Evolutionary conservation across 305 asterid genomes (phyloP).

Genomic region (Rubia balearica): DNA sequence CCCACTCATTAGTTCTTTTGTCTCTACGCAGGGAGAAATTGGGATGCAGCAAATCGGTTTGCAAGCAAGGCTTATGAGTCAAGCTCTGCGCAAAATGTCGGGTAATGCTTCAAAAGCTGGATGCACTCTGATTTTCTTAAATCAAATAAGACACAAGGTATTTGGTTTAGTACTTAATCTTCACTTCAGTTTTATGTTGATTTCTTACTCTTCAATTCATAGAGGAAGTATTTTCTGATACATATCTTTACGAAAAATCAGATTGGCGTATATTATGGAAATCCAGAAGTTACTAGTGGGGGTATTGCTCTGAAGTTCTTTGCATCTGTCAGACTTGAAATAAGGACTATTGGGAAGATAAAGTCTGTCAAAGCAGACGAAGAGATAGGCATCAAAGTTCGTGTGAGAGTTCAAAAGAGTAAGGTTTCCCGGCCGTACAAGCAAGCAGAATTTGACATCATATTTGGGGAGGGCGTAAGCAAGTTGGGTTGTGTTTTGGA

Average conservation of each 20-base stretch:
- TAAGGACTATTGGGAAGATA: slow-evolving; percentile 93
- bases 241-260: slow-evolving; percentile 27
- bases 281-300: slow-evolving; percentile 99
- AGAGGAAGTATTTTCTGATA: slow-evolving; percentile 12
- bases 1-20: slow-evolving; percentile 9
- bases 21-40: slow-evolving; percentile 74
- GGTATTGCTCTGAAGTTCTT: slow-evolving; percentile 97
- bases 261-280: slow-evolving; percentile 98
- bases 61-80: slow-evolving; percentile 99
- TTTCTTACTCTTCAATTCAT: too few species aligned
- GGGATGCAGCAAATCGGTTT: slow-evolving; percentile 99
- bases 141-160: slow-evolving; percentile 98
- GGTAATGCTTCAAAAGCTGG: slow-evolving; percentile 99
- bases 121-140: slow-evolving; percentile 88
- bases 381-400: slow-evolving; percentile 88
- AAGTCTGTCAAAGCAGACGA: slow-evolving; percentile 97
- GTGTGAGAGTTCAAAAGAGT: slow-evolving; percentile 98
- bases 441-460: slow-evolving; percentile 97
- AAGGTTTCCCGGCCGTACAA: slow-evolving; percentile 99
- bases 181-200: not conserved
- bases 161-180: not conserved
- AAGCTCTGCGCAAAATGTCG: slow-evolving; percentile 97
- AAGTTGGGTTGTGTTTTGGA: slow-evolving; percentile 90
- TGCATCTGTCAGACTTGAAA: slow-evolving; percentile 98
- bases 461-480: slow-evolving; percentile 96